phyloP scores from a whole-genome alignment of 75 land plant genomes.

The Ceratopteris richardii region DNA sequence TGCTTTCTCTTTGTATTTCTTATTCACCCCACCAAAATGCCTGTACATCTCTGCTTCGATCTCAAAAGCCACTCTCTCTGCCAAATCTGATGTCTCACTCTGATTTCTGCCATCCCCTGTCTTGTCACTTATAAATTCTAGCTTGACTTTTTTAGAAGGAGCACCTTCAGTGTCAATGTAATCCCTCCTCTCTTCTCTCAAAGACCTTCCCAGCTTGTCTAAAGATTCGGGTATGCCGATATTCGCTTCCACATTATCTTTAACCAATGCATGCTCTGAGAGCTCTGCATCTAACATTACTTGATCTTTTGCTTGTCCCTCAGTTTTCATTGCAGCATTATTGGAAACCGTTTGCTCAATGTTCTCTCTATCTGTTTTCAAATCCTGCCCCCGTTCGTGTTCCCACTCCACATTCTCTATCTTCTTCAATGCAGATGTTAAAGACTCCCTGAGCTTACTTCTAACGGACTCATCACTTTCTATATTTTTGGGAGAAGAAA shows the following conservation, averaged over 20 bases:
- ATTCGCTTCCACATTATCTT: not conserved
- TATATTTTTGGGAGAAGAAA: not conserved
- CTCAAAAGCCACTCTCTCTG: constrained; percentile 36
- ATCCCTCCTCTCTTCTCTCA: constrained; percentile 3
- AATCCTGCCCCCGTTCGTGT: constrained; percentile 10
- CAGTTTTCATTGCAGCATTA: not conserved
- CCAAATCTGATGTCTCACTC: not conserved
- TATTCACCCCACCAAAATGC: constrained; percentile 77
- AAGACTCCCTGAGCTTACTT: constrained; percentile 66
- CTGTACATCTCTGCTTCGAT: constrained; percentile 83
- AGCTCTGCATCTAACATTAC: not conserved
- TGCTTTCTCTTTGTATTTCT: constrained; percentile 94
- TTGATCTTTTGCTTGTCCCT: no score
- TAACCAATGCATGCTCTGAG: not conserved
- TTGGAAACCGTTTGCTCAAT: not conserved
- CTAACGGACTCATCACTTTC: constrained; percentile 36
- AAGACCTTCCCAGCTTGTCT: not conserved
- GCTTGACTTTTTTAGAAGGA: not conserved
- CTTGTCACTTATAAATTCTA: not conserved
- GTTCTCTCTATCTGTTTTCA: not conserved
- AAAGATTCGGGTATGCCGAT: not conserved
- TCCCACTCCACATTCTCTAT: constrained; percentile 17
- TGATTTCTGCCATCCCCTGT: not conserved
- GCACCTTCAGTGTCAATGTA: not conserved
- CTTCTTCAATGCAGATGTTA: constrained; percentile 49